Conservation (phyloP, 805 yeast species). For the Saccharomycopsis sp. region DNA sequence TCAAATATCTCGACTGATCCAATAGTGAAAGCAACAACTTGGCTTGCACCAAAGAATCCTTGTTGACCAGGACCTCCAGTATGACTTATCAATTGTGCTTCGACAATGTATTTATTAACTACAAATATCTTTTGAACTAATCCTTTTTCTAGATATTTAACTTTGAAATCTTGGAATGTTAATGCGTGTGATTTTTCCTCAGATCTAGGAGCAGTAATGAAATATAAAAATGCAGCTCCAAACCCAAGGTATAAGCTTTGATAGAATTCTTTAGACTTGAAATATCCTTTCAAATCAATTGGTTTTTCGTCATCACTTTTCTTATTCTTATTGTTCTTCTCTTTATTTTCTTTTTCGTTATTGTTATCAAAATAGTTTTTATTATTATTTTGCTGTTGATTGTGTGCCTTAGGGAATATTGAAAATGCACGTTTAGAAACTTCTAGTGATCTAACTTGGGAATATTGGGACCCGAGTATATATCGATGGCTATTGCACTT, state of each 20-base stretch:
- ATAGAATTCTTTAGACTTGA: conserved; percentile 37
- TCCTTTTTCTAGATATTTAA: conserved; percentile 71
- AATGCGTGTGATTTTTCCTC: conserved; percentile 28
- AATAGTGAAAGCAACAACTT: conserved; percentile 67
- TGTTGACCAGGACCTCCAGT: conserved; percentile 29
- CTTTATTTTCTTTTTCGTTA: conserved; percentile 22
- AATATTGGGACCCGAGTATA: too few species aligned
- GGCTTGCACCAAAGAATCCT: conserved; percentile 27
- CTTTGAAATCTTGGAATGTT: conserved; percentile 79
- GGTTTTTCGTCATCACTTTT: conserved; percentile 24
- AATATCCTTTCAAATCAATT: conserved; percentile 30
- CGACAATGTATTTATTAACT: conserved; percentile 64
- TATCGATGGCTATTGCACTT: too few species aligned
- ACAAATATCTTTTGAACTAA: conserved; percentile 69
- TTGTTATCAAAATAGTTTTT: conserved; percentile 20
- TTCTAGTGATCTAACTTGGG: too few species aligned
- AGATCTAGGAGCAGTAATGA: conserved; percentile 23
- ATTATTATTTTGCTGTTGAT: conserved; percentile 9
- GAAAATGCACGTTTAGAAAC: too few species aligned
- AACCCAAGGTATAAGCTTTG: conserved; percentile 33
- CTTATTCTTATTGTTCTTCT: conserved; percentile 23
- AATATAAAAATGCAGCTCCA: conserved; percentile 33
- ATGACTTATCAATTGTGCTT: conserved; percentile 51
- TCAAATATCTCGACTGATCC: conserved; percentile 85
- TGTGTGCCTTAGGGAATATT: not conserved